phyloP scores from a whole-genome alignment of 805 yeast genomes.

The Torulaspora indica region DNA sequence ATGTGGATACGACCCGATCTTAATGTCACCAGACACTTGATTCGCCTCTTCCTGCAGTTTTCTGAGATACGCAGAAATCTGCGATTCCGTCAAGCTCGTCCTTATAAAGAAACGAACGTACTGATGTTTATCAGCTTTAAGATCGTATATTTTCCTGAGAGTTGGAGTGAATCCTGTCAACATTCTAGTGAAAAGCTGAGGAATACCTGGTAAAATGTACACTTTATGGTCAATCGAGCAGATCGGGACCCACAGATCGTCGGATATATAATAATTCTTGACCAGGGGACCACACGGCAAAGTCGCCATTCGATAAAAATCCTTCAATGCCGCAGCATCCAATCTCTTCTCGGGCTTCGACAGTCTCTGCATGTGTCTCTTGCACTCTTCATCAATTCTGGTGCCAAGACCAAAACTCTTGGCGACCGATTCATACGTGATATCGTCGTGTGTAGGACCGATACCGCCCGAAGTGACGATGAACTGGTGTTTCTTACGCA shows the following conservation, averaged over 20 bases:
- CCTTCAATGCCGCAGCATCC: slow-evolving; percentile 45
- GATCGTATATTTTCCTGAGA: slow-evolving; percentile 38
- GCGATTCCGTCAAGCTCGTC: slow-evolving; percentile 58
- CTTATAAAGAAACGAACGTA: slow-evolving; percentile 53
- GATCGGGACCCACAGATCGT: slow-evolving; percentile 77
- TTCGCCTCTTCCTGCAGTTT: slow-evolving; percentile 45
- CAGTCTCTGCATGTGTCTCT: slow-evolving; percentile 52
- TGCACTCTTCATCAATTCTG: slow-evolving; percentile 52
- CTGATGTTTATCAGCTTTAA: slow-evolving; percentile 28
- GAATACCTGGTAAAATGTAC: slow-evolving; percentile 79
- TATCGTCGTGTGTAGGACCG: slow-evolving; percentile 90
- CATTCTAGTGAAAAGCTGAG: slow-evolving; percentile 60
- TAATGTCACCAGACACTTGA: slow-evolving; percentile 40
- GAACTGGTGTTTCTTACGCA: slow-evolving; percentile 53
- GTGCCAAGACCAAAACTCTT: slow-evolving; percentile 52
- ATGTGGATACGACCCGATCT: slow-evolving; percentile 86
- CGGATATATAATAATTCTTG: slow-evolving; percentile 44
- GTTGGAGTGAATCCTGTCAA: slow-evolving; percentile 43
- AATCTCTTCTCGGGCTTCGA: slow-evolving; percentile 37
- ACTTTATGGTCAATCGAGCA: slow-evolving; percentile 62
- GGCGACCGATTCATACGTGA: slow-evolving; percentile 74
- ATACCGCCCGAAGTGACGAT: slow-evolving; percentile 63
- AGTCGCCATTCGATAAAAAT: slow-evolving; percentile 76
- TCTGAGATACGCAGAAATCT: slow-evolving; percentile 60
- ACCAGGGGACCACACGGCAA: slow-evolving; percentile 54